Percentiles rank a stretch among this genome's conserved stretches.
Evolutionary conservation across 2,329 filamentous ascomycete species (phyloP).

Genomic region (Exophiala sideris): DNA sequence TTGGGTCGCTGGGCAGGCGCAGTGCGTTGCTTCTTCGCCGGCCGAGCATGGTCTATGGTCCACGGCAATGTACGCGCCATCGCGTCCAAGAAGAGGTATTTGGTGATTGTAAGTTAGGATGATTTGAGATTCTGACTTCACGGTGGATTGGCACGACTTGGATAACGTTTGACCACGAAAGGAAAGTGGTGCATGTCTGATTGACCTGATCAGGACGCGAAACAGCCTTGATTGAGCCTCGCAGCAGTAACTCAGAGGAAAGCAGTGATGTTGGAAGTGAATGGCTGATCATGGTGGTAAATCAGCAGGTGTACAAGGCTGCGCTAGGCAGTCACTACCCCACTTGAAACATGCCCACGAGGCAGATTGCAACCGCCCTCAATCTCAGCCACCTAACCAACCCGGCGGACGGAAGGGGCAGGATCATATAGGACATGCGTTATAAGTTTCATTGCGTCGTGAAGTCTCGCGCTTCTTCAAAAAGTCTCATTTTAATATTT

Average conservation of each 20-base stretch:
- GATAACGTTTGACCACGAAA: neutral
- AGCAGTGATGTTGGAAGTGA: neutral
- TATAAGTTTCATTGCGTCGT: too few species aligned
- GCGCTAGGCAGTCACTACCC: too few species aligned
- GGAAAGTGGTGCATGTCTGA: constrained; percentile 8
- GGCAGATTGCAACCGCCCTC: too few species aligned
- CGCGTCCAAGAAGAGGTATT: neutral
- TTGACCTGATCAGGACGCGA: neutral
- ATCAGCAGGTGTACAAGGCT: neutral
- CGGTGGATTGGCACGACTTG: constrained; percentile 16
- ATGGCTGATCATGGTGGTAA: neutral
- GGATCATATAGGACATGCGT: too few species aligned
- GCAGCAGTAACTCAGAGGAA: neutral
- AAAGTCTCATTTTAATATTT: too few species aligned
- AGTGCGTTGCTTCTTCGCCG: constrained; percentile 11
- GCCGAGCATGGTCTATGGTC: constrained; percentile 9
- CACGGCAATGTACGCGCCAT: constrained; percentile 28
- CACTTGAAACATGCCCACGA: too few species aligned
- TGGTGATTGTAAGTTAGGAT: neutral
- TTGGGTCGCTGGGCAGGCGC: constrained; percentile 1
- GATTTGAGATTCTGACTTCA: constrained; percentile 2
- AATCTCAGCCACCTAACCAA: too few species aligned
- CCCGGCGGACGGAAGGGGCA: too few species aligned
- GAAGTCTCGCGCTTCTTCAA: too few species aligned
- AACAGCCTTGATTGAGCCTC: neutral